Percentiles rank a stretch among this genome's conserved stretches.
Conservation (phyloP, 2,329 filamentous ascomycete genomes). For the Neoscytalidium dimidiatum region DNA sequence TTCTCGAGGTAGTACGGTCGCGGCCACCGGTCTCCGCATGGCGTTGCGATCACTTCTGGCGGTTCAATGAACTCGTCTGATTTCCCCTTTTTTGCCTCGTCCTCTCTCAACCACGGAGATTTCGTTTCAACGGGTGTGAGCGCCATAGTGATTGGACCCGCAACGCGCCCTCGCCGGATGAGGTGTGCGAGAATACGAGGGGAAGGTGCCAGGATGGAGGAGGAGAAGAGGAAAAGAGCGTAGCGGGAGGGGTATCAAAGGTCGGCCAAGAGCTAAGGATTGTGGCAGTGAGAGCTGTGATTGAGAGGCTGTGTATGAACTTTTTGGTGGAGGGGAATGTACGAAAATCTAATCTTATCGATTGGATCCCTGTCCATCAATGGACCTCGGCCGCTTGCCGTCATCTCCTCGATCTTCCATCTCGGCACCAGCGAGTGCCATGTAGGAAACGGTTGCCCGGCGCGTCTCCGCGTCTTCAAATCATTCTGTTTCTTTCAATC, state of each 20-base stretch:
- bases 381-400: constrained; percentile 2
- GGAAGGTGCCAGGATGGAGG: constrained; percentile 49
- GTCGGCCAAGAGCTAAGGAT: not conserved
- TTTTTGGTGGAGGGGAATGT: constrained; percentile 6
- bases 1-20: constrained; percentile 81
- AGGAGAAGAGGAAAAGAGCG: not conserved
- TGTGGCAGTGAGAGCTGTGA: not conserved
- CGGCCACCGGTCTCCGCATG: constrained; percentile 60
- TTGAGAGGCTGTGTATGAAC: not conserved
- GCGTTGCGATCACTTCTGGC: constrained; percentile 53
- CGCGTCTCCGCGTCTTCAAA: not conserved
- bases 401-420: not conserved
- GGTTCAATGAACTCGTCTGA: constrained; percentile 44
- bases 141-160: constrained; percentile 45
- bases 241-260: not conserved
- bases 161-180: constrained; percentile 48
- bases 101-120: constrained; percentile 23
- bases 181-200: constrained; percentile 55
- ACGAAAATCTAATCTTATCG: constrained; percentile 18
- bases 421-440: not conserved
- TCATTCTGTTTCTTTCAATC: no score
- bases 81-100: not conserved
- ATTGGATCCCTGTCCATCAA: not conserved
- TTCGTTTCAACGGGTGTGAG: constrained; percentile 34
- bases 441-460: not conserved